phyloP scores from a whole-genome alignment of 768 basidiomycete genomes.

The Agaricus subrufescens region DNA sequence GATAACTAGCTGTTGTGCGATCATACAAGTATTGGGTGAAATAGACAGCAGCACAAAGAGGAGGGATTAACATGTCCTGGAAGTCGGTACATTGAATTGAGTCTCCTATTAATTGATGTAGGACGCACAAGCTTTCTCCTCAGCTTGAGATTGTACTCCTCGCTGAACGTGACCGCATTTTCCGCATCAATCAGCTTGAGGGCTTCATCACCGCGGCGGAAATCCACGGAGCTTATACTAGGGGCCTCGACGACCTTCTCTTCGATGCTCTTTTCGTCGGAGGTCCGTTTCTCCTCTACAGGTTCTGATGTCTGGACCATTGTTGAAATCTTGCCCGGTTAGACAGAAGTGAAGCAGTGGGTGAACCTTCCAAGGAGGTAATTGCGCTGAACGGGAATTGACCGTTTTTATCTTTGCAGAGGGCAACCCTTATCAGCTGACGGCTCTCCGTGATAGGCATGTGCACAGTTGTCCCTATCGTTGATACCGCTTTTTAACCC shows the following conservation, averaged over 20 bases:
- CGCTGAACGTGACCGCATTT: conserved; percentile 46
- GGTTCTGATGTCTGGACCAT: background rate
- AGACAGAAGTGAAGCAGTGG: background rate
- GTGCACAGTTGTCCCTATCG: too few species aligned
- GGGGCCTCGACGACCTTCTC: conserved; percentile 27
- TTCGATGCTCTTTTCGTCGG: conserved; percentile 14
- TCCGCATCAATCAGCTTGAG: conserved; percentile 54
- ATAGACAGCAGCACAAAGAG: conserved; percentile 48
- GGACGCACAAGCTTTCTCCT: conserved; percentile 52
- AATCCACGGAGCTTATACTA: conserved; percentile 23
- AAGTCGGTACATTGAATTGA: background rate
- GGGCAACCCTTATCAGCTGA: background rate
- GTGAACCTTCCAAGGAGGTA: background rate
- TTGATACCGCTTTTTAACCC: too few species aligned
- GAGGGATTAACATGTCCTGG: conserved; percentile 22
- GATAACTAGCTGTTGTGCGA: background rate
- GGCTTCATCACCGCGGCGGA: conserved; percentile 52
- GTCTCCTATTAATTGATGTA: background rate
- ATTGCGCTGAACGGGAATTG: too few species aligned
- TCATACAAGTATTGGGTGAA: conserved; percentile 63
- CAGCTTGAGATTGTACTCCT: conserved; percentile 54
- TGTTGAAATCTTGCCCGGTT: background rate
- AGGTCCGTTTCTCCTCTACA: background rate
- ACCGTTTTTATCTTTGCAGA: too few species aligned
- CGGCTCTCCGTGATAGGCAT: too few species aligned